Base-by-base conservation (phyloP, 495 filamentous ascomycete species). In the Penicillium riverlandense region DNA sequence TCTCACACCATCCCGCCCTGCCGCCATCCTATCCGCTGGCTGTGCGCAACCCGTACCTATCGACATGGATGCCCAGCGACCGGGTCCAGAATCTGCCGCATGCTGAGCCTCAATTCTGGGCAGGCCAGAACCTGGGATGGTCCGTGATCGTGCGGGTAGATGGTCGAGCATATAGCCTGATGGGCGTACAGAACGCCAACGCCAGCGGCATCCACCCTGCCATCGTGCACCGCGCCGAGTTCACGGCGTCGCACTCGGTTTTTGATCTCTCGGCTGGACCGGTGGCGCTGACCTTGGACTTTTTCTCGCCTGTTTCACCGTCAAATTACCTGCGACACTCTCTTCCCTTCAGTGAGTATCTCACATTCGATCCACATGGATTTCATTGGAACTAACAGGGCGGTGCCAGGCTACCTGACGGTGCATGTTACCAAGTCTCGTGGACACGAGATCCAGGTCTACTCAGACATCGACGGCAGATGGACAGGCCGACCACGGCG, bases 291-390 rank as follows among this genome's bases (percentile, higher is more conserved):
- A 64, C 54, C 0, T 45, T 77, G 31, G 74, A 76, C 16, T 95
- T 94, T 61, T 75, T 91, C 41, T 91, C 88, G 11, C 89, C 89
- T 0, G 82, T 95, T n/a, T 91, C 89, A 0, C 85, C 87, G 1
- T 82, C 84, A 0, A 90, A 88, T 41, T 89, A 88, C 13, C 55
- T 91, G 34, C 75, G 86, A 45, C 89, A 95, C 61, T 83, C 85
- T 28, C 75, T 95, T 30, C 89, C 89, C 29, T 90, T 86, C 29
- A 79, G 80, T 66, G 52, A 48, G 59, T 35, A 35, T 29, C 14
- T 7, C 15, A 15, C n/a, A 7, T 13, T 42, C 16, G 6, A 8
- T 2, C 28, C 42, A 44, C 16, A 49, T 39, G 8, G 1, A 27
- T 29, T 9, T 4, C 9, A 48, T 14, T 55, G 58, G n/a, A 28